These are phyloP conservation scores for Aphanomyces invadans DNA, from an alignment of 352 stramenopile species.

Conservation along the genomic window DNA sequence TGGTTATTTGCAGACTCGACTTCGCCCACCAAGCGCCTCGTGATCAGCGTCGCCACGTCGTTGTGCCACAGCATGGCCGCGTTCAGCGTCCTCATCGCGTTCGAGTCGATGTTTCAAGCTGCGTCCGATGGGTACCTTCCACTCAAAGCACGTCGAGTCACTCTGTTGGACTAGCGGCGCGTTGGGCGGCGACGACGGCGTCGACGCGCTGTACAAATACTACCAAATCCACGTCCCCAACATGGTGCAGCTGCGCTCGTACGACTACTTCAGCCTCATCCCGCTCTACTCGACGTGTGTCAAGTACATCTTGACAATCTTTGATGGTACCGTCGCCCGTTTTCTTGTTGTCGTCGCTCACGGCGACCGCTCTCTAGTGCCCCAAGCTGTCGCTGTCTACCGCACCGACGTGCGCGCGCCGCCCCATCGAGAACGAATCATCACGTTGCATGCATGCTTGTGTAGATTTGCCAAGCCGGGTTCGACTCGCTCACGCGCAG, in stretches of 20 bases:
- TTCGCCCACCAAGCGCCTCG: slow-evolving; percentile 46
- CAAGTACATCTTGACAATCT: slow-evolving; percentile 74
- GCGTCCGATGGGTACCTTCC: slow-evolving; percentile 35
- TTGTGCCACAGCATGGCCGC: slow-evolving; percentile 53
- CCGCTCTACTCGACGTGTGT: slow-evolving; percentile 62
- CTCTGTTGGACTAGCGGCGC: slow-evolving; percentile 26
- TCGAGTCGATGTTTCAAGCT: slow-evolving; percentile 72
- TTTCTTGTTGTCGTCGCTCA: no score
- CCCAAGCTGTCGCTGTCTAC: slow-evolving; percentile 71
- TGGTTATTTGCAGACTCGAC: slow-evolving; percentile 68
- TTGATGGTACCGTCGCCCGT: slow-evolving; percentile 75
- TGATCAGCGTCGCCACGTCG: slow-evolving; percentile 44
- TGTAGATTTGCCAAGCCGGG: slow-evolving; percentile 51
- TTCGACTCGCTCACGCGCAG: slow-evolving; percentile 53
- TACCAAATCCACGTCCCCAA: slow-evolving; percentile 69
- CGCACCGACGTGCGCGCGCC: slow-evolving; percentile 65
- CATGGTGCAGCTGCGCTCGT: slow-evolving; percentile 49
- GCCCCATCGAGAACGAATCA: no score
- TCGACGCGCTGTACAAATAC: slow-evolving; percentile 68
- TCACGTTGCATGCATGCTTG: no score
- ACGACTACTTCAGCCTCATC: slow-evolving; percentile 56
- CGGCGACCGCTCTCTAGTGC: no score
- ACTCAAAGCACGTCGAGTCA: background rate
- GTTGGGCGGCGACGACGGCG: slow-evolving; percentile 49
- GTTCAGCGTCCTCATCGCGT: slow-evolving; percentile 65